Base-by-base conservation (phyloP, 2,329 filamentous ascomycete genomes). In the Penicillium sclerotigenum region DNA sequence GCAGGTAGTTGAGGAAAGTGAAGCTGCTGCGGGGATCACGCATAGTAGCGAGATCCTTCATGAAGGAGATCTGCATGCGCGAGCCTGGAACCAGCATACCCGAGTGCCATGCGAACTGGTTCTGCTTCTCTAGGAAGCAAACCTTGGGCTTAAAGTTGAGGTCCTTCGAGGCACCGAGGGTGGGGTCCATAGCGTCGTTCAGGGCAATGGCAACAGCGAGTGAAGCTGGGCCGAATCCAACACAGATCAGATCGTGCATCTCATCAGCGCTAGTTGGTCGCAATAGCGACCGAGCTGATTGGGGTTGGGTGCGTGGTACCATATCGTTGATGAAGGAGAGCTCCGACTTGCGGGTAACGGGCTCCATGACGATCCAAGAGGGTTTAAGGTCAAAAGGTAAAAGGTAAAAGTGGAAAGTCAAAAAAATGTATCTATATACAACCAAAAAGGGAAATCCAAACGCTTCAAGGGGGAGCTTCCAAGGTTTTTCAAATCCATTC, bases 51-150 rank as follows among this genome's bases (percentile, higher is more conserved):
- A 97, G 84, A 71, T 97, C 93, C 78, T 97, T 97, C 77, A 97
- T 83, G 78, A 96, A 97, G 10, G 90, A 95, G 65, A 97, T 97
- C 72, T 97, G 93, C 93, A 97, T 97, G 77, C 89, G 91, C 50
- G 92, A 90, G 5, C 91, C 92, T 0, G 91, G 90, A 3, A 97
- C 83, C 57, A 97, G 85, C 93, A 97, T 97, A 57, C 93, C 93
- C 0, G 91, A 87, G 74, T 97, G 93, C 93, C 93, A 97, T 56
- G 89, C 85, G 70, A 97, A 97, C 46, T 81, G 78, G 31, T 80
- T 69, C 75, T 97, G 93, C 73, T 89, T 88, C 79, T 97, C 93
- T 24, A 97, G 76, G 75, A 97, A 97, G 42, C 90, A 82, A 4
- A 96, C 86, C 71, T 89, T 91, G 46, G 90, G 89, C 42, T 74